Evolutionary conservation across 1,139 yeast species (phyloP).

Genomic region (Saccharomycopsis crataegensis): DNA sequence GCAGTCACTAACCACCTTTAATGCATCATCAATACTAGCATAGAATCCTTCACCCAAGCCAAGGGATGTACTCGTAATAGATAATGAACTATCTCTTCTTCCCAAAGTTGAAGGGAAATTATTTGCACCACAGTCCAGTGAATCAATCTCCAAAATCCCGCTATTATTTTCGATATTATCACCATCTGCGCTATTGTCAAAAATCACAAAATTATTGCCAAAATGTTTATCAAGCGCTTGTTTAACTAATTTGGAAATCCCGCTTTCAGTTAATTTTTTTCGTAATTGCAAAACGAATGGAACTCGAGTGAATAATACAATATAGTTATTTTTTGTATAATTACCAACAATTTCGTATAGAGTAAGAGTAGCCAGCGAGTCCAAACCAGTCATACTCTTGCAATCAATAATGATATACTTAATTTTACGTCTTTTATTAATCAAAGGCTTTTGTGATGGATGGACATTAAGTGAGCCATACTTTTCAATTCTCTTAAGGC

Average conservation of each 20-base stretch:
- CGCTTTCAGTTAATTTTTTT: slow-evolving; percentile 9
- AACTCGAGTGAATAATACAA: slow-evolving; percentile 15
- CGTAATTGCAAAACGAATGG: slow-evolving; percentile 15
- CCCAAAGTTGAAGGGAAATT: not conserved
- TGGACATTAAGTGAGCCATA: slow-evolving; percentile 82
- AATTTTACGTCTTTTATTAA: slow-evolving; percentile 21
- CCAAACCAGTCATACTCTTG: slow-evolving; percentile 22
- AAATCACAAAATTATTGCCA: not conserved
- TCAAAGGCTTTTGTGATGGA: slow-evolving; percentile 44
- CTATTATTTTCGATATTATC: not conserved
- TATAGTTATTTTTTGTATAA: slow-evolving; percentile 8
- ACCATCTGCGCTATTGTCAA: not conserved
- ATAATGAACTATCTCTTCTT: not conserved
- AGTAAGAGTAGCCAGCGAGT: slow-evolving; percentile 15
- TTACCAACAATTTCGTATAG: slow-evolving; percentile 14
- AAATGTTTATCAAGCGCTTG: slow-evolving; percentile 3
- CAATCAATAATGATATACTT: slow-evolving; percentile 46
- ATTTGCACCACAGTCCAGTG: not conserved
- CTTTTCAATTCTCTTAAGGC: slow-evolving; percentile 71
- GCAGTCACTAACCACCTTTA: slow-evolving; percentile 22
- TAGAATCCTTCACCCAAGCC: slow-evolving; percentile 21
- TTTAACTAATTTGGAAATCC: slow-evolving; percentile 13
- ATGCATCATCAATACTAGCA: slow-evolving; percentile 25
- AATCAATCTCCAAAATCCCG: not conserved
- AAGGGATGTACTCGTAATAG: not conserved